Percentiles rank a stretch among this genome's conserved stretches.
phyloP scores from a whole-genome alignment of 2,329 filamentous ascomycete species.

The Colletotrichum incanum region DNA sequence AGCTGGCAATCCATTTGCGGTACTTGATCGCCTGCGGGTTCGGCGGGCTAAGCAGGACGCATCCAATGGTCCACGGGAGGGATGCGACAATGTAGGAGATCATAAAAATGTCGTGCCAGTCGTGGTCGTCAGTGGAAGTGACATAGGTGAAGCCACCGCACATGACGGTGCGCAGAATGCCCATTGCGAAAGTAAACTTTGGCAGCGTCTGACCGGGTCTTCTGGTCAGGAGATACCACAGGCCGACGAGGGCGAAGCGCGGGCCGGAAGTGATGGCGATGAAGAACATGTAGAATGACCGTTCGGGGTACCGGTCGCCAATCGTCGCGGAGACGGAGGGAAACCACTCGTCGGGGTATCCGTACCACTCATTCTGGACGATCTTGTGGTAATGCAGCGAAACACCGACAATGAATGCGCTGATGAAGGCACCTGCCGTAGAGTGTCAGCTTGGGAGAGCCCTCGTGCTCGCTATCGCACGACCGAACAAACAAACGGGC shows the following conservation, averaged over 20 bases:
- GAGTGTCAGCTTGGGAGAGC: conserved; percentile 8
- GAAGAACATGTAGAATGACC: conserved; percentile 96
- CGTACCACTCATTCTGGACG: conserved; percentile 96
- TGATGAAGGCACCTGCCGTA: conserved; percentile 83
- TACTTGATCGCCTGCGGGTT: conserved; percentile 89
- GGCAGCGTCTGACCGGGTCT: conserved; percentile 82
- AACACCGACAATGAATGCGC: conserved; percentile 85
- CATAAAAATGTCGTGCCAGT: conserved; percentile 99
- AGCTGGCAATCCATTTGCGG: conserved; percentile 84
- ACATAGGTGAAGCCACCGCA: conserved; percentile 99
- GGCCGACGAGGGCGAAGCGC: conserved; percentile 88
- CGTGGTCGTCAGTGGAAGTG: conserved; percentile 97
- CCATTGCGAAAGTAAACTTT: conserved; percentile 84
- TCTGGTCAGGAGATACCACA: conserved; percentile 93
- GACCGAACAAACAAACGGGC: conserved; percentile 29
- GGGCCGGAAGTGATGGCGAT: conserved; percentile 97
- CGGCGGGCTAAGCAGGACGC: conserved; percentile 87
- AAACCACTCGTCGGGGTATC: conserved; percentile 96
- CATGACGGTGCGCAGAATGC: conserved; percentile 89
- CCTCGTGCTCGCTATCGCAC: conserved; percentile 24
- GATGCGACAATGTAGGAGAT: conserved; percentile 97
- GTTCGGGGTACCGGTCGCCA: conserved; percentile 96
- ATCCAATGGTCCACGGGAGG: conserved; percentile 94
- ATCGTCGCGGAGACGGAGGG: conserved; percentile 97
- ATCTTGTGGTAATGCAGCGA: conserved; percentile 96